These are phyloP conservation scores for Phytophthora macrochlamydospora DNA, from an alignment of 352 stramenopile genomes.

Conservation along the genomic window DNA sequence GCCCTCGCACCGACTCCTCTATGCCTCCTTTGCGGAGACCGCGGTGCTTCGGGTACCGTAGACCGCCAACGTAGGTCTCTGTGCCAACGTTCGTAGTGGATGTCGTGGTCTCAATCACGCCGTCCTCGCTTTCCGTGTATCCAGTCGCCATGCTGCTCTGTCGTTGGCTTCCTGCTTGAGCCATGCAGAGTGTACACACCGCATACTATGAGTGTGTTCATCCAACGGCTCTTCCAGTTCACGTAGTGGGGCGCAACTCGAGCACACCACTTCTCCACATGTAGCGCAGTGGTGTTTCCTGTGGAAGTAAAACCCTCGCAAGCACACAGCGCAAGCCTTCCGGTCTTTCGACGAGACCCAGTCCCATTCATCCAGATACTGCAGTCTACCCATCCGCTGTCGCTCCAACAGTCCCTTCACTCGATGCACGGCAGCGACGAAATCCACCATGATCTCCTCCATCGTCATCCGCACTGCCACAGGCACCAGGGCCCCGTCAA, in stretches of 20 bases:
- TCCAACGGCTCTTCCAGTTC: slow-evolving; percentile 71
- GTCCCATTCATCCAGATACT: slow-evolving; percentile 82
- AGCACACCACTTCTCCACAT: slow-evolving; percentile 82
- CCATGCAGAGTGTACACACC: slow-evolving; percentile 79
- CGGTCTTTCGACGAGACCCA: slow-evolving; percentile 74
- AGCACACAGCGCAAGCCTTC: slow-evolving; percentile 81
- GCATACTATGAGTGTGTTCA: slow-evolving; percentile 56
- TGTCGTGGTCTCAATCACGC: slow-evolving; percentile 28
- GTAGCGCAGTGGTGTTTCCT: slow-evolving; percentile 78
- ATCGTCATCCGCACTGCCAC: slow-evolving; percentile 33
- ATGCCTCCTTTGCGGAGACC: slow-evolving; percentile 19
- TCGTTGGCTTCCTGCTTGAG: slow-evolving; percentile 39
- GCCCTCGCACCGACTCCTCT: slow-evolving; percentile 19
- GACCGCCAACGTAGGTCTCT: slow-evolving; percentile 46
- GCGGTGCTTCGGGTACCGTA: slow-evolving; percentile 41
- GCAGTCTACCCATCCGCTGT: slow-evolving; percentile 74
- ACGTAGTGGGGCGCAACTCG: slow-evolving; percentile 68
- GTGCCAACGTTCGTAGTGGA: slow-evolving; percentile 53
- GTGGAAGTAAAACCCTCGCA: slow-evolving; percentile 81
- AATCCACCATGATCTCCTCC: slow-evolving; percentile 76
- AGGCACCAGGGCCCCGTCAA: slow-evolving; percentile 59
- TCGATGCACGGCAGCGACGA: slow-evolving; percentile 55
- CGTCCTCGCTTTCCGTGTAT: slow-evolving; percentile 33
- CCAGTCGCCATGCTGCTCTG: slow-evolving; percentile 27
- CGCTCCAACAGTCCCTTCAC: slow-evolving; percentile 71